These are phyloP conservation scores for Sarocladium brachiariae DNA, from an alignment of 2,329 filamentous ascomycete species.

Conservation along the genomic window DNA sequence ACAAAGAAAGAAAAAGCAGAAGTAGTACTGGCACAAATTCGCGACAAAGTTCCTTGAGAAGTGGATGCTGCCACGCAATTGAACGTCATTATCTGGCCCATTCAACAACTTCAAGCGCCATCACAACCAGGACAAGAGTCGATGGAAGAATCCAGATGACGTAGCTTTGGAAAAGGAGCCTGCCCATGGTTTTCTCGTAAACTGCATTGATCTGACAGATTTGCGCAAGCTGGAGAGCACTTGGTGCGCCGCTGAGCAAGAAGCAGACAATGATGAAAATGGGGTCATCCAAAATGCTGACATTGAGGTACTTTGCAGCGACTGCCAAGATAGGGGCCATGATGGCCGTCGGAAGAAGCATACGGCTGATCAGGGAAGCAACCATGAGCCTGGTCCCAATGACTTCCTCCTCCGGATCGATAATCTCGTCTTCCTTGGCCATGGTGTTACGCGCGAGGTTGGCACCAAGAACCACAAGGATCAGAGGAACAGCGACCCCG, in stretches of 20 bases:
- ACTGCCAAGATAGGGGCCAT: constrained; percentile 89
- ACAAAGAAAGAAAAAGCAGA: no score
- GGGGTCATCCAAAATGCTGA: constrained; percentile 93
- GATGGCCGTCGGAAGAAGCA: constrained; percentile 84
- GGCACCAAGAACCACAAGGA: constrained; percentile 89
- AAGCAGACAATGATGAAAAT: constrained; percentile 99
- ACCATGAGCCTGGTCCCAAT: constrained; percentile 72
- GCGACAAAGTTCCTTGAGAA: no score
- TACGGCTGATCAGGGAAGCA: constrained; percentile 79
- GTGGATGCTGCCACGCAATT: no score
- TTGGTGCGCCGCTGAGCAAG: constrained; percentile 87
- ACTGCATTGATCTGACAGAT: constrained; percentile 98
- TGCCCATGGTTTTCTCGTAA: constrained; percentile 90
- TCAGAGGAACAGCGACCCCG: constrained; percentile 87
- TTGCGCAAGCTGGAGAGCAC: constrained; percentile 88
- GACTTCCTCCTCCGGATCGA: constrained; percentile 62
- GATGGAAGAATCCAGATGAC: constrained; percentile 67
- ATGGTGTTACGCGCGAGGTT: constrained; percentile 91
- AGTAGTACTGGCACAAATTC: no score
- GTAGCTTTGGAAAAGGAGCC: constrained; percentile 78
- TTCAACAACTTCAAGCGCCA: constrained; percentile 85
- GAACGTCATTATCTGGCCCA: constrained; percentile 54
- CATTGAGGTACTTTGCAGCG: constrained; percentile 79
- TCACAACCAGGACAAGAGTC: constrained; percentile 83
- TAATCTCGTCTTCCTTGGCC: constrained; percentile 53